Base-by-base conservation (phyloP, 192 early-diverging fungal genomes). In the Glomus cerebriforme region DNA sequence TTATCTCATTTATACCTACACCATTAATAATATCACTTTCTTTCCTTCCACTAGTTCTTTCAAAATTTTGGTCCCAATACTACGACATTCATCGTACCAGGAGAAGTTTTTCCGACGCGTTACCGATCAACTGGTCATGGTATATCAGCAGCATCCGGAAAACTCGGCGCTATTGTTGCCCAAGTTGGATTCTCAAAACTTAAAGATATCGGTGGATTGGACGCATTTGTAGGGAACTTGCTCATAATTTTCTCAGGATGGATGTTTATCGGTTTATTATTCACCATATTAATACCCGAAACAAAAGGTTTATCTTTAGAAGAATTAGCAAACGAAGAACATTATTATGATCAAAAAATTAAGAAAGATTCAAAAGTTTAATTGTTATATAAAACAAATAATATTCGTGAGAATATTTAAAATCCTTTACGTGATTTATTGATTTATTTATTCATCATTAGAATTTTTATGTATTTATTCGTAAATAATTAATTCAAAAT, bases 31-130 rank as follows among this genome's bases (percentile, higher is more conserved):
- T 78, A 19, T 17, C 22, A 22, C 13, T 78, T 29, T 78, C 58
- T 49, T 58, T 64, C 4, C 34, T 67, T 17, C n/a, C 29, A 6
- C 1, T 64, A 78, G 77, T 86, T 95, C 80, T 94, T 97, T 88
- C 93, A 93, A 89, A 96, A 98, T 89, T 97, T 95, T 88, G 97
- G 97, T 9, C 97, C 97, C 65, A 99, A 99, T 84, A 79, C 89
- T 27, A 99, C 96, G 7, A 95, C 94, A 1, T 95, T 95, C 68
- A 90, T 95, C 59, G 90, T 95, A 66, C 94, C 94, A 34, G 92
- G 90, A 75, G 94, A 95, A 80, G 88, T 89, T 13, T 95, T 93
- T 86, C 94, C 94, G 3, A 95, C 94, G 7, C 87, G 93, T 6
- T 94, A 93, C 83, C 83, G 93, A 31, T 92, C 93, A 0, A 94